These are phyloP conservation scores for Blastobotrys serpentis DNA, from an alignment of 1,139 yeast species.

Conservation along the genomic window DNA sequence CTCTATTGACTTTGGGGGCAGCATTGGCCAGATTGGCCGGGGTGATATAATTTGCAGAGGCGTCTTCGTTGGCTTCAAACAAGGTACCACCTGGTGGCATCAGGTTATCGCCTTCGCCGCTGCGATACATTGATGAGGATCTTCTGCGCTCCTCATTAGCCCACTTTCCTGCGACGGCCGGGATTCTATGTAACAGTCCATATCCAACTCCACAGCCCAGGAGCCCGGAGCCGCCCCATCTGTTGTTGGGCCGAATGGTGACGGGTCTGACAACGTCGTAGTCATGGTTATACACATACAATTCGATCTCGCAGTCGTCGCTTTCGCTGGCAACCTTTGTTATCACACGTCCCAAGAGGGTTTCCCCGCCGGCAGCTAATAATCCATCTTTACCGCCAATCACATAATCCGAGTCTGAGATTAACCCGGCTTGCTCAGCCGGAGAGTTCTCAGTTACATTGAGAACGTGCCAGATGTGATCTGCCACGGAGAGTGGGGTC, in stretches of 20 bases:
- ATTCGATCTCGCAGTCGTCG: conserved; percentile 40
- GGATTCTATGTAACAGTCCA: conserved; percentile 82
- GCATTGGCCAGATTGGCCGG: conserved; percentile 15
- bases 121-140: conserved; percentile 13
- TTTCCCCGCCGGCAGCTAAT: conserved; percentile 83
- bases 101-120: conserved; percentile 9
- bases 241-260: conserved; percentile 61
- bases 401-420: conserved; percentile 85
- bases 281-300: conserved; percentile 87
- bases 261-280: conserved; percentile 85
- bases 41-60: conserved; percentile 20
- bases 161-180: conserved; percentile 59
- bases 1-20: conserved; percentile 15
- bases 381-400: conserved; percentile 86
- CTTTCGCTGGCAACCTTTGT: conserved; percentile 27
- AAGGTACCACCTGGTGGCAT: conserved; percentile 37
- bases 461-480: conserved; percentile 85
- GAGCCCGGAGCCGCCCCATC: conserved; percentile 70
- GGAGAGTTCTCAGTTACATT: conserved; percentile 77
- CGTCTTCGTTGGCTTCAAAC: conserved; percentile 30
- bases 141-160: conserved; percentile 18
- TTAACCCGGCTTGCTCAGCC: conserved; percentile 77
- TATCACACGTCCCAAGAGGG: conserved; percentile 67
- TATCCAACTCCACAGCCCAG: conserved; percentile 95
- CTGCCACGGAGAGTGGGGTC: conserved; percentile 71